These are phyloP conservation scores for Phaeolepiota aurea DNA, from an alignment of 768 basidiomycete species.

Conservation along the genomic window DNA sequence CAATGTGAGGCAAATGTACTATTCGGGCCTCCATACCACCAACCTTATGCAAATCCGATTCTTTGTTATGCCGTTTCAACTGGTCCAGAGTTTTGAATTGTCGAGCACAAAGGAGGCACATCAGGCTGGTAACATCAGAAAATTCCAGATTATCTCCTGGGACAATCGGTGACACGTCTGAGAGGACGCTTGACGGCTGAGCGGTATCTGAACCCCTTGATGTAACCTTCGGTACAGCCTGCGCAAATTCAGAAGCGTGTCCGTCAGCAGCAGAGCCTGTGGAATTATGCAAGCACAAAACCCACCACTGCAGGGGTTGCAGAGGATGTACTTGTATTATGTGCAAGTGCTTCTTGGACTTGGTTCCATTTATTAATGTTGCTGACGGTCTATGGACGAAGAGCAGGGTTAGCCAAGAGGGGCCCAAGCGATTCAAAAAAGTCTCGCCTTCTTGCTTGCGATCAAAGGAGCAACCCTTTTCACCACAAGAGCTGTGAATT, in stretches of 20 bases:
- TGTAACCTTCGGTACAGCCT: background rate
- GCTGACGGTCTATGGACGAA: slow-evolving; percentile 55
- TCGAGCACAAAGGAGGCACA: slow-evolving; percentile 86
- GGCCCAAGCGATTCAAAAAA: slow-evolving; percentile 6
- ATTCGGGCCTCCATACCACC: too few relatives aligned
- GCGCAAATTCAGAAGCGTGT: background rate
- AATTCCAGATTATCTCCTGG: slow-evolving; percentile 72
- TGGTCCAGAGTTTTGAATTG: slow-evolving; percentile 88
- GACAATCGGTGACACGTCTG: background rate
- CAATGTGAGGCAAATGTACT: too few relatives aligned
- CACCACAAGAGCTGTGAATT: slow-evolving; percentile 24
- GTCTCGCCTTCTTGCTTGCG: slow-evolving; percentile 71
- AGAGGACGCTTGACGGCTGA: background rate
- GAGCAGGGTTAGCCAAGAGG: slow-evolving; percentile 6
- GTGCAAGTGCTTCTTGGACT: slow-evolving; percentile 81
- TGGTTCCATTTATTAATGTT: slow-evolving; percentile 98
- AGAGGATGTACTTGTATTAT: slow-evolving; percentile 15
- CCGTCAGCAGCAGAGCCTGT: too few relatives aligned
- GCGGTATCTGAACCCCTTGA: background rate
- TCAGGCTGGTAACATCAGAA: slow-evolving; percentile 63
- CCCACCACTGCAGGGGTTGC: background rate
- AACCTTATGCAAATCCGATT: slow-evolving; percentile 95
- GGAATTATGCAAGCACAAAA: too few relatives aligned
- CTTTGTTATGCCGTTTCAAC: slow-evolving; percentile 83
- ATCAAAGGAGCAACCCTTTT: slow-evolving; percentile 79